Conservation (phyloP, 2,329 filamentous ascomycete species). For the Pseudocercospora pini-densiflorae region DNA sequence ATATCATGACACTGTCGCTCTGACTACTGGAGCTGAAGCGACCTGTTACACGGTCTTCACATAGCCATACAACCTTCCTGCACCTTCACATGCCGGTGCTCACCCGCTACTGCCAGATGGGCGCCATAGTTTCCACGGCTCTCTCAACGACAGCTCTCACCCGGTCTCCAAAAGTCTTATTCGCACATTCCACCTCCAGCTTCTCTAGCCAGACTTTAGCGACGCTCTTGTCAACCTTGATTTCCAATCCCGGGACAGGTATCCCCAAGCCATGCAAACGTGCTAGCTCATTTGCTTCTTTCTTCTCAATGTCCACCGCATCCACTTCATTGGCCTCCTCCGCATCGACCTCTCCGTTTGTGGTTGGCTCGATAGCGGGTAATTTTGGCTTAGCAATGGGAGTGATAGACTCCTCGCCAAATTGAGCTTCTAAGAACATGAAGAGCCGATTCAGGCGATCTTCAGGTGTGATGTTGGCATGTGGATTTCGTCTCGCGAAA, state of each 20-base stretch:
- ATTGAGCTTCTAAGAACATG: conserved; percentile 97
- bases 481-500: conserved; percentile 63
- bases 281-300: conserved; percentile 71
- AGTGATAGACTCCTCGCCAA: conserved; percentile 79
- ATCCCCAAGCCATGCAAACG: conserved; percentile 83
- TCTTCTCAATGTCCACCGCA: conserved; percentile 54
- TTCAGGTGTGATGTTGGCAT: conserved; percentile 70
- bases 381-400: conserved; percentile 73
- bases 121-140: conserved; percentile 46
- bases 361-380: conserved; percentile 32
- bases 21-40: no score
- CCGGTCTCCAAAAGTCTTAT: conserved; percentile 76
- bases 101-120: conserved; percentile 25
- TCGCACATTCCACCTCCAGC: conserved; percentile 82
- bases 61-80: background rate
- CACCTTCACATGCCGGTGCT: no score
- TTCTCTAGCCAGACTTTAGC: conserved; percentile 92
- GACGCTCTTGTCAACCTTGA: conserved; percentile 84
- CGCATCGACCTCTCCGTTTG: conserved; percentile 27
- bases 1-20: no score
- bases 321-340: conserved; percentile 47
- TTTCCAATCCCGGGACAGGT: conserved; percentile 84
- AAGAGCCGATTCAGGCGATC: conserved; percentile 84
- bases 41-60: background rate
- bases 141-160: conserved; percentile 89